Conservation (phyloP, 257 asterid genomes). For the Rauvolfia tetraphylla region DNA sequence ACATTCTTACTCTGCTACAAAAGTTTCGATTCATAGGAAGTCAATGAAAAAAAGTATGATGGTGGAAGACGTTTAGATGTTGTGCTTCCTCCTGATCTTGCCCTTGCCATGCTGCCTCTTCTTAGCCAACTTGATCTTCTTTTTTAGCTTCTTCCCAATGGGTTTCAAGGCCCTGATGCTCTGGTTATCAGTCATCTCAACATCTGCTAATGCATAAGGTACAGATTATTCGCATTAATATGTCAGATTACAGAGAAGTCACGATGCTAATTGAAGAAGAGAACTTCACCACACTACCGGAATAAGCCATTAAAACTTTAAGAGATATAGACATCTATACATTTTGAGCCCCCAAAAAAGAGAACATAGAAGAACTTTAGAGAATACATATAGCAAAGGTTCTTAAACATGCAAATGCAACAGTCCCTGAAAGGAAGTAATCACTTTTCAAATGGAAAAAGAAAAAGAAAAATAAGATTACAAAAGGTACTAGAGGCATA, state of each 20-base stretch:
- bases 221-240: neutral
- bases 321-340: neutral
- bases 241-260: neutral
- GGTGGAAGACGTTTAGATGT: slow-evolving; percentile 23
- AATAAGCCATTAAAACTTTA: neutral
- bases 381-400: neutral
- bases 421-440: neutral
- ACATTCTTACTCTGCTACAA: neutral
- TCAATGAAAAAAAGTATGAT: no score
- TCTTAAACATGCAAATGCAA: neutral
- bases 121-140: slow-evolving; percentile 68
- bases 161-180: slow-evolving; percentile 53
- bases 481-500: neutral
- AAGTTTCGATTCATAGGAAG: neutral
- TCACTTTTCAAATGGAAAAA: neutral
- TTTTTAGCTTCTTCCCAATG: slow-evolving; percentile 79
- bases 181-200: slow-evolving; percentile 44
- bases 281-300: neutral
- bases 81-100: slow-evolving; percentile 63
- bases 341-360: neutral
- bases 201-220: slow-evolving; percentile 39
- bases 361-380: neutral
- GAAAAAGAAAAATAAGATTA: neutral
- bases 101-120: slow-evolving; percentile 64
- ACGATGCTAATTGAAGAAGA: neutral